phyloP scores from a whole-genome alignment of 2,329 filamentous ascomycete species.

The Nigrospora sphaerica region DNA sequence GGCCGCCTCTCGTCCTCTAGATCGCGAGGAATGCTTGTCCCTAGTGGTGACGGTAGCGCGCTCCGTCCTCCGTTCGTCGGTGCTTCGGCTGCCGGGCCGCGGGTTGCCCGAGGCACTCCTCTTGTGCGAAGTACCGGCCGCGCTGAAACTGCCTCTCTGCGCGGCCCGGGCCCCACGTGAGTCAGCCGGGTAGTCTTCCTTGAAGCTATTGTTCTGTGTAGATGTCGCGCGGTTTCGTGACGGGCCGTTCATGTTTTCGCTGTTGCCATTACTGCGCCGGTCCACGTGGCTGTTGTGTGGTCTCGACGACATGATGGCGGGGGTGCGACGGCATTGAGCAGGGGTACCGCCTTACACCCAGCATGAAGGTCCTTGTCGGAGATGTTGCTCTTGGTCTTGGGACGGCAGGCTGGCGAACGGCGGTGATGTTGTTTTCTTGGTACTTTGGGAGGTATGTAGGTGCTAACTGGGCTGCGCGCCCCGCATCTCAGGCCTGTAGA shows the following conservation, averaged over 20 bases:
- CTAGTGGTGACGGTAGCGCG: constrained; percentile 50
- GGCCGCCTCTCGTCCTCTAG: constrained; percentile 38
- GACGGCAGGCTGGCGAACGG: too few relatives aligned
- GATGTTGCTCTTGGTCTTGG: too few relatives aligned
- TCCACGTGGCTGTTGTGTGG: constrained; percentile 28
- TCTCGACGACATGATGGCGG: constrained; percentile 23
- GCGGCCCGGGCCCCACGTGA: background rate
- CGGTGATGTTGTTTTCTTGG: too few relatives aligned
- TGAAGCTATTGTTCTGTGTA: constrained; percentile 2
- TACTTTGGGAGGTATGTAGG: too few relatives aligned
- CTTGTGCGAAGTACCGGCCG: constrained; percentile 41
- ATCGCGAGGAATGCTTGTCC: constrained; percentile 54
- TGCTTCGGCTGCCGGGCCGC: constrained; percentile 37
- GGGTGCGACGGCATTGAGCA: constrained; percentile 16
- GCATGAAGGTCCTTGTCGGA: too few relatives aligned
- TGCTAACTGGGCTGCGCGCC: too few relatives aligned
- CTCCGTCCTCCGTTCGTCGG: constrained; percentile 52
- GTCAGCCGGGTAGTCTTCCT: background rate
- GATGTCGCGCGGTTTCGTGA: constrained; percentile 23
- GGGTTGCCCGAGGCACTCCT: constrained; percentile 51
- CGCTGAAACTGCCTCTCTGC: constrained; percentile 2
- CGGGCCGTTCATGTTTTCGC: constrained; percentile 13
- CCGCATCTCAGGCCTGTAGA: too few relatives aligned
- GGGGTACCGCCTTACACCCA: constrained; percentile 1
- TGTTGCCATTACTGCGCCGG: constrained; percentile 34